Conservation (phyloP, 23 red algal species). For the Chondrus crispus region DNA sequence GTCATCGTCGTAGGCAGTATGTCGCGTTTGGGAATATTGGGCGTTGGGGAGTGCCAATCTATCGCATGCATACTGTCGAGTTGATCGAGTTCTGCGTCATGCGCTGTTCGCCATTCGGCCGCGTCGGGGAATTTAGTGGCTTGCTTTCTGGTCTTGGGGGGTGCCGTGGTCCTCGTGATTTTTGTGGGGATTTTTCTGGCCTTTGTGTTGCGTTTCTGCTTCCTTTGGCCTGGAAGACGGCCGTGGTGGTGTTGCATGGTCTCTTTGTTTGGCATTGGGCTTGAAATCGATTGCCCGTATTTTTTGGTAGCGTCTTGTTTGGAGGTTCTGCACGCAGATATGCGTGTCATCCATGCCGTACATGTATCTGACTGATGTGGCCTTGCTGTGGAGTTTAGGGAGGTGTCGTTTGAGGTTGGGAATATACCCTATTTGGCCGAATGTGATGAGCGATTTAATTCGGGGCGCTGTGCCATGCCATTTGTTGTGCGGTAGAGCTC, state of each 20-base stretch:
- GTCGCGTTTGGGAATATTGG: no score
- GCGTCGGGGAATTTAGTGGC: no score
- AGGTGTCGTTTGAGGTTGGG: background rate
- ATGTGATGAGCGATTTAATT: background rate
- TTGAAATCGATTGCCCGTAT: background rate
- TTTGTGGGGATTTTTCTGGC: no score
- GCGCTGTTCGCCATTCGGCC: no score
- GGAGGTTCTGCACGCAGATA: background rate
- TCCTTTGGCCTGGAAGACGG: background rate
- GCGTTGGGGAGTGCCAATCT: no score
- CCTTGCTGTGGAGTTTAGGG: background rate
- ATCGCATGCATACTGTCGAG: no score
- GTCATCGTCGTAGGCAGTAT: background rate
- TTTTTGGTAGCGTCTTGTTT: background rate
- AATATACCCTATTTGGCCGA: background rate
- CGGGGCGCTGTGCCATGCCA: no score
- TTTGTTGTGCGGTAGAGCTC: no score
- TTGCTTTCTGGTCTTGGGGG: no score
- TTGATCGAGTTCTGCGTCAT: no score
- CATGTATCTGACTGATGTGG: background rate
- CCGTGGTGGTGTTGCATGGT: background rate
- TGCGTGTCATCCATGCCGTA: background rate
- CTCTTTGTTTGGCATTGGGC: background rate
- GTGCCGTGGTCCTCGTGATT: no score
- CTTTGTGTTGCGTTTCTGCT: no score